Percentiles rank a stretch among this genome's conserved stretches.
These are phyloP conservation scores for Triangularia setosa DNA, from an alignment of 2,329 filamentous ascomycete genomes.

Conservation along the genomic window DNA sequence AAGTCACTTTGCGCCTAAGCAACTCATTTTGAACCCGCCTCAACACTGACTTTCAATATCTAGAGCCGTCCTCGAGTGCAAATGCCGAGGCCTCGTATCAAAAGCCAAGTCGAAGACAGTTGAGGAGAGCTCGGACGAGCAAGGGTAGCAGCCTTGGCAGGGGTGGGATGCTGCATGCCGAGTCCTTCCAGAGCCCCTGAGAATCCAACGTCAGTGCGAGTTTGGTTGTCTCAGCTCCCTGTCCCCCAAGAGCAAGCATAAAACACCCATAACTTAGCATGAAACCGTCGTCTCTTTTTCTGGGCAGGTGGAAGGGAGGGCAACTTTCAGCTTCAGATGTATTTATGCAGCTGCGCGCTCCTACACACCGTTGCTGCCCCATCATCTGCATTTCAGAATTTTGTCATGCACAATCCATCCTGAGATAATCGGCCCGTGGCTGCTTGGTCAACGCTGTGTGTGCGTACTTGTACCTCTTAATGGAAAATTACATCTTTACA, in stretches of 20 bases:
- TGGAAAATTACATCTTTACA: too few species aligned
- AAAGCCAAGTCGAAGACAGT: not conserved
- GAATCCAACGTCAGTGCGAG: slow-evolving; percentile 5
- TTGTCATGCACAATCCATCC: not conserved
- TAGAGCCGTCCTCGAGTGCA: not conserved
- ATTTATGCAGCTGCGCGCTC: not conserved
- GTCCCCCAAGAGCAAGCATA: not conserved
- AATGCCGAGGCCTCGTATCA: not conserved
- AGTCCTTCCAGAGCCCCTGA: slow-evolving; percentile 3
- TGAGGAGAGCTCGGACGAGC: not conserved
- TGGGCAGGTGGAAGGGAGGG: not conserved
- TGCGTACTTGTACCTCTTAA: too few species aligned
- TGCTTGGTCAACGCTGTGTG: too few species aligned
- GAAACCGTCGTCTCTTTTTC: slow-evolving; percentile 1
- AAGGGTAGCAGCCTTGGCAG: not conserved
- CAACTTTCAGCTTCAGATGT: not conserved
- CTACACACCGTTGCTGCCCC: not conserved
- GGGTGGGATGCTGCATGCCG: not conserved
- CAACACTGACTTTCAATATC: not conserved
- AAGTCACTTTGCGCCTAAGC: not conserved
- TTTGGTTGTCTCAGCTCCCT: not conserved
- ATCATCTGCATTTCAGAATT: not conserved
- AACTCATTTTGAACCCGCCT: not conserved
- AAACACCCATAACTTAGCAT: slow-evolving; percentile 5
- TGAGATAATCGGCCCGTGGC: not conserved